Evolutionary conservation across 768 basidiomycete genomes (phyloP).

Genomic region (Neoboletus subvelutipes): DNA sequence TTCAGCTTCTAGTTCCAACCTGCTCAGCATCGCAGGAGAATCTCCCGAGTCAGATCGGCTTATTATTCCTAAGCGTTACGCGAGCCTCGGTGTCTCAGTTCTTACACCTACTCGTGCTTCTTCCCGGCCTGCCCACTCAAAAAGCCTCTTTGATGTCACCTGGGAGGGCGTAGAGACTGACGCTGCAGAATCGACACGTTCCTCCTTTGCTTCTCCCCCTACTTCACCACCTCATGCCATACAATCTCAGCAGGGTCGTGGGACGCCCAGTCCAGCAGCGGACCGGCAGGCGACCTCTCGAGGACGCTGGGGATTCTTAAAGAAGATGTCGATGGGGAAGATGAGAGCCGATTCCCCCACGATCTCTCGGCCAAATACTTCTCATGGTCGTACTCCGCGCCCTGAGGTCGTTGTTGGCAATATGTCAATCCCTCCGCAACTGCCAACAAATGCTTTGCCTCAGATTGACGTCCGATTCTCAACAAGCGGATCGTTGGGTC

Average conservation of each 20-base stretch:
- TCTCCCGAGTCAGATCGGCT: constrained; percentile 37
- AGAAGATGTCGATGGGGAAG: constrained; percentile 98
- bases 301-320: constrained; percentile 92
- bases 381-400: constrained; percentile 20
- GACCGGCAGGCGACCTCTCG: constrained; percentile 29
- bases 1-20: constrained; percentile 70
- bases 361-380: constrained; percentile 38
- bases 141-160: constrained; percentile 51
- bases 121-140: constrained; percentile 39
- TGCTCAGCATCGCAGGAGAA: constrained; percentile 40
- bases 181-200: constrained; percentile 16
- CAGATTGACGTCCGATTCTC: constrained; percentile 74
- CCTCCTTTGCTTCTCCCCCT: constrained; percentile 26
- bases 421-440: constrained; percentile 26
- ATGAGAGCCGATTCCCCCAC: constrained; percentile 65
- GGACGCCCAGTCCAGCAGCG: constrained; percentile 21
- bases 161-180: constrained; percentile 33
- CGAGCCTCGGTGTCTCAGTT: constrained; percentile 58
- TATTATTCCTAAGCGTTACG: constrained; percentile 55
- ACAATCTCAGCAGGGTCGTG: constrained; percentile 15
- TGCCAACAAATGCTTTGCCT: constrained; percentile 46
- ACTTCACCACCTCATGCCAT: constrained; percentile 28
- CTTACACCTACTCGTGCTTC: constrained; percentile 34
- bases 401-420: constrained; percentile 18
- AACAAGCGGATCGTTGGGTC: constrained; percentile 61